Conservation (phyloP, 495 filamentous ascomycete species). For the Amphirosellinia nigrospora region DNA sequence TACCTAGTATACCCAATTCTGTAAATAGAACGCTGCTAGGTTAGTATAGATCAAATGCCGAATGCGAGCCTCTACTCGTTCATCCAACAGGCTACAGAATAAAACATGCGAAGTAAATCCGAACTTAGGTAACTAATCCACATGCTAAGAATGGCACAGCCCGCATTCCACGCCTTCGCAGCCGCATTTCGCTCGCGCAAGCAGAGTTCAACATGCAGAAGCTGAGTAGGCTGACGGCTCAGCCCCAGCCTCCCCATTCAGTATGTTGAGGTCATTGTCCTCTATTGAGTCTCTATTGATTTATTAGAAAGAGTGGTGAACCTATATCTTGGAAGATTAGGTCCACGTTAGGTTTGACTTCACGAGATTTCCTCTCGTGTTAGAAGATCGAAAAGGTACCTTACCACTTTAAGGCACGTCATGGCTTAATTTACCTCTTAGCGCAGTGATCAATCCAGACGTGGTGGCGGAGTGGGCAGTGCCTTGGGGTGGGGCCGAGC, state of each 20-base stretch:
- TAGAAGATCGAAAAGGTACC: no score
- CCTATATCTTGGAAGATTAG: not conserved
- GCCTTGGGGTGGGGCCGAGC: not conserved
- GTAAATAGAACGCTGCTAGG: not conserved
- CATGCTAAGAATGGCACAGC: constrained; percentile 19
- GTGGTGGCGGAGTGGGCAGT: constrained; percentile 8
- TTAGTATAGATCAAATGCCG: not conserved
- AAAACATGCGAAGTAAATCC: not conserved
- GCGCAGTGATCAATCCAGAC: not conserved
- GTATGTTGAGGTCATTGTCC: not conserved
- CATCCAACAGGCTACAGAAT: constrained; percentile 6
- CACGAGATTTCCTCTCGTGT: not conserved
- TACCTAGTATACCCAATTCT: not conserved
- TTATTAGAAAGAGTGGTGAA: not conserved
- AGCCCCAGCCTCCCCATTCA: not conserved
- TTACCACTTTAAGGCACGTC: not conserved
- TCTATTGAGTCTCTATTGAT: not conserved
- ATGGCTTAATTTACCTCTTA: not conserved
- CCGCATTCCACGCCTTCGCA: constrained; percentile 3
- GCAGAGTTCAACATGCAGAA: not conserved
- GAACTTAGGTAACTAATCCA: not conserved
- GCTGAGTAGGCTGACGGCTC: constrained; percentile 14
- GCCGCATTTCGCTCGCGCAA: constrained; percentile 1
- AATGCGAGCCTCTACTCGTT: constrained; percentile 4
- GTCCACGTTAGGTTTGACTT: not conserved